A percentile compares a stretch with the other conserved stretches of the same genome.
Evolutionary conservation across 495 filamentous ascomycete species (phyloP).

Genomic region (Penicillium goetzii): DNA sequence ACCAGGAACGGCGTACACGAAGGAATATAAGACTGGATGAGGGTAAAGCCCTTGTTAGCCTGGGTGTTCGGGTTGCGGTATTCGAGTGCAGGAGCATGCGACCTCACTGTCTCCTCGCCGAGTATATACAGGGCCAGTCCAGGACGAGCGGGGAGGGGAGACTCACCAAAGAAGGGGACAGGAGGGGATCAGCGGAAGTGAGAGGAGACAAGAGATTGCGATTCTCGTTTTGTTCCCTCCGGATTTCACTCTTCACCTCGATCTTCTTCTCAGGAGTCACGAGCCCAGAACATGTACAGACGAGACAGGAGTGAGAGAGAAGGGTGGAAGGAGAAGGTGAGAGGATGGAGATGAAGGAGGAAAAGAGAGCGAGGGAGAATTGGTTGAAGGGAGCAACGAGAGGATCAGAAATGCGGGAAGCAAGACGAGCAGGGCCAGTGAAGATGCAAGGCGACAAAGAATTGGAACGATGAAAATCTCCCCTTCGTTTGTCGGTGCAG

Average conservation of each 20-base stretch:
- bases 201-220: constrained; percentile 13
- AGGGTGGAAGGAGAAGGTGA: constrained; percentile 34
- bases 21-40: constrained; percentile 33
- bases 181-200: constrained; percentile 23
- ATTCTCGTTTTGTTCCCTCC: constrained; percentile 19
- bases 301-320: constrained; percentile 34
- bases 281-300: constrained; percentile 43
- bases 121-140: constrained; percentile 18
- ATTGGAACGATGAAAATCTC: constrained; percentile 35
- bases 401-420: constrained; percentile 37
- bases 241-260: constrained; percentile 10
- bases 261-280: constrained; percentile 28
- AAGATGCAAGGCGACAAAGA: constrained; percentile 48
- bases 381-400: constrained; percentile 20
- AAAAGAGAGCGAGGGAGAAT: constrained; percentile 11
- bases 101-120: constrained; percentile 5
- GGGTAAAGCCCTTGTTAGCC: constrained; percentile 24
- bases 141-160: constrained; percentile 4
- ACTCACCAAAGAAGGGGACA: constrained; percentile 39
- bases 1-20: constrained; percentile 38
- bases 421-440: constrained; percentile 24
- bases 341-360: constrained; percentile 4
- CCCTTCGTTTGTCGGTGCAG: constrained; percentile 43
- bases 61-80: not conserved
- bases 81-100: not conserved